Evolutionary conservation across 345 rosid species (phyloP).

Genomic region (Eucalyptus marginata): DNA sequence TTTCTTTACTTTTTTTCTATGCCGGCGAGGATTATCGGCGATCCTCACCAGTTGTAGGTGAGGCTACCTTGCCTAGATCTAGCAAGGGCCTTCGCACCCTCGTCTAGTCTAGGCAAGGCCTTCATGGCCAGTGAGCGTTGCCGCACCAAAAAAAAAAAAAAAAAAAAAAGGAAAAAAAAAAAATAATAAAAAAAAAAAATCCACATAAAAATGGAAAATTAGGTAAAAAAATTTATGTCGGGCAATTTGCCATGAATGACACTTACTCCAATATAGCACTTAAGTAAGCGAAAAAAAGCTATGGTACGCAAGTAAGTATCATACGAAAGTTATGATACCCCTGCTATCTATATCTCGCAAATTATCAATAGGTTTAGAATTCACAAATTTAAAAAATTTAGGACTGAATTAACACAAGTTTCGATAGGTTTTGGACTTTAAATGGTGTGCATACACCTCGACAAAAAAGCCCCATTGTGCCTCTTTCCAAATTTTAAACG

Average conservation of each 20-base stretch:
- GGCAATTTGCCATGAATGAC: neutral
- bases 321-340: rapidly evolving
- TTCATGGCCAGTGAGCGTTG: rapidly evolving
- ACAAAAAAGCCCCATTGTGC: rapidly evolving
- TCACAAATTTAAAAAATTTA: neutral
- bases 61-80: too few species aligned
- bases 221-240: rapidly evolving
- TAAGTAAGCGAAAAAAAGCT: rapidly evolving
- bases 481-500: neutral
- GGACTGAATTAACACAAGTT: rapidly evolving
- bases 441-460: neutral
- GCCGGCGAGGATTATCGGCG: rapidly evolving
- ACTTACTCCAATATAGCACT: neutral
- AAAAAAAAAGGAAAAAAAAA: too few species aligned
- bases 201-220: rapidly evolving
- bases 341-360: rapidly evolving
- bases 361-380: neutral
- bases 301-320: neutral
- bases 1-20: too few species aligned
- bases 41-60: rapidly evolving
- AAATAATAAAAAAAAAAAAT: too few species aligned
- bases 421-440: rapidly evolving
- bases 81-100: too few species aligned
- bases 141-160: too few species aligned
- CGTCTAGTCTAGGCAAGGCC: too few species aligned